Conservation (phyloP, 2,329 filamentous ascomycete species). For the Monosporascus sp. region DNA sequence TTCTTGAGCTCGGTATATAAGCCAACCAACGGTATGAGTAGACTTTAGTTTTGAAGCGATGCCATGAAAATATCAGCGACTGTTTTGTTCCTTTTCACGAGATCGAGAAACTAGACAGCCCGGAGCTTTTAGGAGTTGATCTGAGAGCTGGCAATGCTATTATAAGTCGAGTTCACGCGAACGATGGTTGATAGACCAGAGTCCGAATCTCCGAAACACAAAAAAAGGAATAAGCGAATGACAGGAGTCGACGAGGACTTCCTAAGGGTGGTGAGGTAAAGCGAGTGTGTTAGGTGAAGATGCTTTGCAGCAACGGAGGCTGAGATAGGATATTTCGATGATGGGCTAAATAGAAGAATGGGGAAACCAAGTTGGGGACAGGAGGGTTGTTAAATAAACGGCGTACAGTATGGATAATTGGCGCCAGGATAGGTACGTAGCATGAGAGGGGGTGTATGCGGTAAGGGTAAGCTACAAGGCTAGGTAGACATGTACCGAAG, state of each 20-base stretch:
- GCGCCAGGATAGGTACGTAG: conserved; percentile 3
- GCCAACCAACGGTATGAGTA: conserved; percentile 15
- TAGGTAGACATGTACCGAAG: background rate
- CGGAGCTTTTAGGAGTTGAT: conserved; percentile 10
- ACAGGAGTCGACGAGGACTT: conserved; percentile 72
- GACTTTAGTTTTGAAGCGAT: conserved; percentile 15
- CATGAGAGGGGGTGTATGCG: background rate
- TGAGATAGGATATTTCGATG: conserved; percentile 27
- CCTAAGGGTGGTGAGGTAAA: conserved; percentile 47
- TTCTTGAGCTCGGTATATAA: conserved; percentile 19
- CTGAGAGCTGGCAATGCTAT: conserved; percentile 9
- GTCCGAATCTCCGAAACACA: conserved; percentile 37
- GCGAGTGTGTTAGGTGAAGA: conserved; percentile 43
- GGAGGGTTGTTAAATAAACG: conserved; percentile 27
- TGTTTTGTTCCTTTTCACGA: conserved; percentile 4
- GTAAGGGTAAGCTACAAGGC: background rate
- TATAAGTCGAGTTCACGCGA: conserved; percentile 11
- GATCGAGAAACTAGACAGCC: background rate
- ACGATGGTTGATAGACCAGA: conserved; percentile 29
- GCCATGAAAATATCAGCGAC: conserved; percentile 17
- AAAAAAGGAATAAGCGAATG: conserved; percentile 60
- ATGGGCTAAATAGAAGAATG: conserved; percentile 28
- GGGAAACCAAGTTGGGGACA: conserved; percentile 25
- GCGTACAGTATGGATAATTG: conserved; percentile 8
- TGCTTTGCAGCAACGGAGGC: conserved; percentile 32